Conservation (phyloP, 768 basidiomycete species). For the Dentipellis sp. region DNA sequence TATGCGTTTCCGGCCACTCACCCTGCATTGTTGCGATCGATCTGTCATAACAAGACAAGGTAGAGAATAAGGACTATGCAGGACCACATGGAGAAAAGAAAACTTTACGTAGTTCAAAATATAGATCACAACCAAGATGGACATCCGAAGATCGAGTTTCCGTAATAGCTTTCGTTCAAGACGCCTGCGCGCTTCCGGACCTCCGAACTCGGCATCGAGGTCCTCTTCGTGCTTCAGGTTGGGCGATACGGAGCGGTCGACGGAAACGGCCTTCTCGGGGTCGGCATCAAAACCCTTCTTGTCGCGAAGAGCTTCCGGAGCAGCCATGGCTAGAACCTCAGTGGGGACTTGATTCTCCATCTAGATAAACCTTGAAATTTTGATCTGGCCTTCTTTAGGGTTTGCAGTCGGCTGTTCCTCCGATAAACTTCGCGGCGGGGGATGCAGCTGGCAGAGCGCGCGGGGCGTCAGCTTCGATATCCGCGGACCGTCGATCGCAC, state of each 20-base stretch:
- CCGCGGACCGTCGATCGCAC: too few relatives aligned
- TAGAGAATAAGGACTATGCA: background rate
- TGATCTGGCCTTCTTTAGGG: too few relatives aligned
- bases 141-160: slow-evolving; percentile 34
- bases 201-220: slow-evolving; percentile 28
- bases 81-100: background rate
- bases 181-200: slow-evolving; percentile 25
- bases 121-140: slow-evolving; percentile 23
- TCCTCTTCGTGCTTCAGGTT: slow-evolving; percentile 1
- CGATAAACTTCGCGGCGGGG: too few relatives aligned
- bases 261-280: background rate
- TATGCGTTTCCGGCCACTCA: background rate
- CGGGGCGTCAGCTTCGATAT: too few relatives aligned
- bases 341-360: too few relatives aligned
- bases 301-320: background rate
- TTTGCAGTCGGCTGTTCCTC: too few relatives aligned
- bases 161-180: slow-evolving; percentile 34
- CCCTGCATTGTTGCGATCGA: background rate
- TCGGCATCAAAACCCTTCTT: background rate
- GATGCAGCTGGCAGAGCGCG: too few relatives aligned
- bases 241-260: background rate
- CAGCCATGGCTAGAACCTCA: too few relatives aligned
- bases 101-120: background rate
- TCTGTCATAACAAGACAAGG: background rate
- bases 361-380: too few relatives aligned